Percentiles rank a stretch among this genome's conserved stretches.
Evolutionary conservation across 495 filamentous ascomycete genomes (phyloP).

Genomic region (Evansstolkia leycettana): DNA sequence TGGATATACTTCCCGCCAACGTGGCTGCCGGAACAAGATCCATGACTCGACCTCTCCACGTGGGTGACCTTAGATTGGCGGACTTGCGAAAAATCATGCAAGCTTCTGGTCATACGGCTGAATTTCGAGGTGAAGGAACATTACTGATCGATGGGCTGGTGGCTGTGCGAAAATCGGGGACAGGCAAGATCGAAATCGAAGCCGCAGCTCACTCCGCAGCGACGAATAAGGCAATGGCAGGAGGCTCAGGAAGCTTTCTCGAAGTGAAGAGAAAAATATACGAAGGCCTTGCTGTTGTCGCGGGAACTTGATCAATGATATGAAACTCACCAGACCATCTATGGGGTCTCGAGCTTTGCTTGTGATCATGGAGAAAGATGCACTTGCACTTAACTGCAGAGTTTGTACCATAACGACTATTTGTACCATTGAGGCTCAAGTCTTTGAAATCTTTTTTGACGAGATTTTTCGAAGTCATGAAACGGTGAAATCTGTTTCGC

Average conservation of each 20-base stretch:
- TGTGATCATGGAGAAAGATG: no score
- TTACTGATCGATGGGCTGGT: conserved; percentile 79
- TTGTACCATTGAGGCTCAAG: no score
- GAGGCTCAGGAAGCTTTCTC: conserved; percentile 48
- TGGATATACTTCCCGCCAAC: conserved; percentile 68
- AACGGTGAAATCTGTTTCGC: no score
- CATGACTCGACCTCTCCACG: conserved; percentile 79
- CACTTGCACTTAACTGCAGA: no score
- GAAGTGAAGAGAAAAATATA: conserved; percentile 74
- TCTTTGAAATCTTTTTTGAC: no score
- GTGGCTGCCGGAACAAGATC: conserved; percentile 66
- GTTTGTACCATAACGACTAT: no score
- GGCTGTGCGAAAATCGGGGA: conserved; percentile 76
- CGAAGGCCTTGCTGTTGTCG: conserved; percentile 69
- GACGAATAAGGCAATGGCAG: conserved; percentile 16
- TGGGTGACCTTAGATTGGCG: conserved; percentile 83
- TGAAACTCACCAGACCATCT: no score
- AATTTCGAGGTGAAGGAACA: conserved; percentile 89
- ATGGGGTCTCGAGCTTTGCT: no score
- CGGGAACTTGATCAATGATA: conserved; percentile 44
- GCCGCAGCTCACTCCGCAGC: conserved; percentile 44
- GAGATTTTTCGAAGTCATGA: no score
- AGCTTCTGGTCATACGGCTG: conserved; percentile 69
- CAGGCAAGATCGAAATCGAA: conserved; percentile 83
- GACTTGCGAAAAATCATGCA: conserved; percentile 80